Percentiles rank a stretch among this genome's conserved stretches.
Evolutionary conservation across 1,284 basidiomycete species (phyloP).

Genomic region (Ganoderma multipileum): DNA sequence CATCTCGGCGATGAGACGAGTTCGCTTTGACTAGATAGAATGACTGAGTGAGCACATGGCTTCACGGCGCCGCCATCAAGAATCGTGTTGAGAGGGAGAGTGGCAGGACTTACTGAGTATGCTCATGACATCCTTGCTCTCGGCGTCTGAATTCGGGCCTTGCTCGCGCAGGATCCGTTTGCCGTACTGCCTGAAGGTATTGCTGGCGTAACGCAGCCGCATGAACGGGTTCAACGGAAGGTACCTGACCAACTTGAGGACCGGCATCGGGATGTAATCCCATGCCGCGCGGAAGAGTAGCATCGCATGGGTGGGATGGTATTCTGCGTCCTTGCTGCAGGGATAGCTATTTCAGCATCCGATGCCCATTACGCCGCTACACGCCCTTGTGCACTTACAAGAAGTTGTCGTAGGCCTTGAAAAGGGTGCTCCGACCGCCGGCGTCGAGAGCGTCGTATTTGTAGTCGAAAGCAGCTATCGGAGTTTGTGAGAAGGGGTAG

Average conservation of each 20-base stretch:
- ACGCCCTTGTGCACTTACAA: conserved; percentile 36
- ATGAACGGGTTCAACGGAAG: conserved; percentile 36
- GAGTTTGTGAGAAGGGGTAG: neutral
- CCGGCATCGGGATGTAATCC: conserved; percentile 33
- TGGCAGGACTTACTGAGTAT: conserved; percentile 43
- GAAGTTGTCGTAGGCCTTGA: conserved; percentile 37
- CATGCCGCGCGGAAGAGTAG: conserved; percentile 35
- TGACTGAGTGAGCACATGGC: neutral
- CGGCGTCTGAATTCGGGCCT: conserved; percentile 4
- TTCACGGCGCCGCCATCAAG: neutral
- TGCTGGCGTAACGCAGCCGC: conserved; percentile 33
- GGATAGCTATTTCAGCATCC: neutral
- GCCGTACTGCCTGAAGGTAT: conserved; percentile 32
- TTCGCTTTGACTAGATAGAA: conserved; percentile 57
- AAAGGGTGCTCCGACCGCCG: conserved; percentile 30
- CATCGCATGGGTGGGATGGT: conserved; percentile 30
- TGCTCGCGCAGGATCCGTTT: conserved; percentile 33
- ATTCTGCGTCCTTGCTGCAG: conserved; percentile 22
- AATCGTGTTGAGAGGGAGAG: too few relatives aligned
- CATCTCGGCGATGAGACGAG: conserved; percentile 57
- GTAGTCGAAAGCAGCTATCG: conserved; percentile 40
- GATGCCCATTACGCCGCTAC: neutral
- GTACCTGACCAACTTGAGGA: conserved; percentile 36
- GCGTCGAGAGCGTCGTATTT: conserved; percentile 39
- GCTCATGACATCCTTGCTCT: conserved; percentile 47